A percentile compares a stretch with the other conserved stretches of the same genome.
These are phyloP conservation scores for Oxytropis ochrocephala DNA, from an alignment of 306 rosid genomes.

Conservation along the genomic window DNA sequence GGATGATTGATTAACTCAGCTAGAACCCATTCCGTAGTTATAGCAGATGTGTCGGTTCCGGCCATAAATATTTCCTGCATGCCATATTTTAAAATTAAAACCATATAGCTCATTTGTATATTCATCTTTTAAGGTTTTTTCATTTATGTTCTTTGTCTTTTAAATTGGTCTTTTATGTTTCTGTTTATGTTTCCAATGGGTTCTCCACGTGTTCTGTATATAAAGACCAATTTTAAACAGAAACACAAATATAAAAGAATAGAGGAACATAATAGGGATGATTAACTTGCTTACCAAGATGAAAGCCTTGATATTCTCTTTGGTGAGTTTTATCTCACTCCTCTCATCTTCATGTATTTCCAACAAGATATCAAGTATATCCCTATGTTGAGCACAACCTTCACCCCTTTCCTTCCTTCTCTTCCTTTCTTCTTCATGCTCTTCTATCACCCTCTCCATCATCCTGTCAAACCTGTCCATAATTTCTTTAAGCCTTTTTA, in stretches of 20 bases:
- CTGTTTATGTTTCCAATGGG: too few species aligned
- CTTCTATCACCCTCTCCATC: slow-evolving; percentile 43
- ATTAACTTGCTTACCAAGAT: slow-evolving; percentile 40
- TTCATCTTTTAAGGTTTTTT: too few species aligned
- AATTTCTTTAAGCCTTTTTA: slow-evolving; percentile 25
- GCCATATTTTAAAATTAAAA: not conserved
- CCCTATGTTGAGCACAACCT: slow-evolving; percentile 9
- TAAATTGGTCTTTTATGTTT: too few species aligned
- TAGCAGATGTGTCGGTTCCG: slow-evolving; percentile 48
- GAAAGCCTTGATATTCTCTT: slow-evolving; percentile 56
- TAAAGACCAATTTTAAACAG: too few species aligned
- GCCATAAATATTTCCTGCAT: slow-evolving; percentile 46
- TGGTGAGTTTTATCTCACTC: slow-evolving; percentile 36
- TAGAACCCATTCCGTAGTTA: slow-evolving; percentile 44
- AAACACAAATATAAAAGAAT: too few species aligned
- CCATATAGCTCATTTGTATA: not conserved
- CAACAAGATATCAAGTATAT: slow-evolving; percentile 48
- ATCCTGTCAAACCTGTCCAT: slow-evolving; percentile 34
- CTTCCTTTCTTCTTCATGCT: slow-evolving; percentile 29
- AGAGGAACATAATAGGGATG: too few species aligned
- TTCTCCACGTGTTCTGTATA: too few species aligned
- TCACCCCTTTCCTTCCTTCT: slow-evolving; percentile 1
- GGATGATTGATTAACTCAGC: slow-evolving; percentile 57
- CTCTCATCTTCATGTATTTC: slow-evolving; percentile 37
- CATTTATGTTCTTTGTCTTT: too few species aligned